Evolutionary conservation across 2,329 filamentous ascomycete species (phyloP), one percentile per base, ranked within the genome.

Genomic region (Aspergillus felis): DNA sequence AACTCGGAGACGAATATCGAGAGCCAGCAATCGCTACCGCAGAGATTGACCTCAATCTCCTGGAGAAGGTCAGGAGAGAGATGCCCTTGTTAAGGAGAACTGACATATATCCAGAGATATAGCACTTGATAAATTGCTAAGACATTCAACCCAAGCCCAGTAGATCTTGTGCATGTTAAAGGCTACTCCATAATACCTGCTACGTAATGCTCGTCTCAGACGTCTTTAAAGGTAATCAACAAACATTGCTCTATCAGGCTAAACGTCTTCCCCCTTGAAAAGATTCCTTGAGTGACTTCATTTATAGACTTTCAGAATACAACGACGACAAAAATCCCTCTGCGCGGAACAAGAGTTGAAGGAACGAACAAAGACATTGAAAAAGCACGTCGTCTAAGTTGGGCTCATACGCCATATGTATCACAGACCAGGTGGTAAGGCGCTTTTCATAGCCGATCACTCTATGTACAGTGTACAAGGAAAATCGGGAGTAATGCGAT

Each of bases 61-160:
- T 84, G 54, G 73, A 79, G 56, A 83, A 79, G 66, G 75, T 84
- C 6, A 80, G 81, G 63, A 79, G 69, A 61, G 79, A 83, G 61
- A 82, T 87, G 73, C 83, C 84, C 2, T 68, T 88, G 56, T 67
- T 81, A 54, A 79, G 84, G 64, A 76, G 85, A 68, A 81, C 78
- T 54, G 79, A 81, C 65, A 71, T 81, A 49, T 81, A 81, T 59
- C 76, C 77, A 3, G 76, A 78, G 63, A 64, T 80, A 47, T 79
- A 68, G 57, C 2, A 57, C 50, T 51, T 57, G 50, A 35, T 27
- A 17, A 3, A 24, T 28, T 27, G 17, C 17, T 24, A 29, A 14
- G 6, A 20, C 20, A 44, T 28, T 27, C 29, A 25, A 50, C 4
- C 20, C 17, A 46, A 28, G 14, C 28, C 20, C 1, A n/a, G 22